Percentiles rank a stretch among this genome's conserved stretches.
Evolutionary conservation across 768 basidiomycete genomes (phyloP).

Genomic region (Auriscalpium vulgare): DNA sequence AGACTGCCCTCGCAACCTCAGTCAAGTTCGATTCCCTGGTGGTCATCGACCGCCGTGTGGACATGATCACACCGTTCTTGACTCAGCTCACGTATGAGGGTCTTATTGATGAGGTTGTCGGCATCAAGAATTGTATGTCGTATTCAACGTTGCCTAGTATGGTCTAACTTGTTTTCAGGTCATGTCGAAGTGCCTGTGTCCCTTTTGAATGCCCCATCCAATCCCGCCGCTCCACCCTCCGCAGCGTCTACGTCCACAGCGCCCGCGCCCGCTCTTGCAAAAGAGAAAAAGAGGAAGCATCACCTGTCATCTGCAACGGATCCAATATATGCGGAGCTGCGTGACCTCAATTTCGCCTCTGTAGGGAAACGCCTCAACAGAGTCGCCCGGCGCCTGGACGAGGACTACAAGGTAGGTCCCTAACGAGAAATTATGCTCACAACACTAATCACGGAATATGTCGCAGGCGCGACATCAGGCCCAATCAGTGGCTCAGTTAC

Average conservation of each 20-base stretch:
- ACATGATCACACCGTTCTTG: constrained; percentile 92
- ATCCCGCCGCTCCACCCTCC: constrained; percentile 23
- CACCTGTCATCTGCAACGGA: constrained; percentile 73
- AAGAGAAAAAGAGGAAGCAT: constrained; percentile 87
- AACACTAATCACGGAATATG: constrained; percentile 1
- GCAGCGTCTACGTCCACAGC: constrained; percentile 33
- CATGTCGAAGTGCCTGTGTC: constrained; percentile 76
- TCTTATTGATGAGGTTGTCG: constrained; percentile 85
- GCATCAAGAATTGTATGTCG: constrained; percentile 77
- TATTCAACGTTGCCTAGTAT: background rate
- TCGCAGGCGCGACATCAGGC: constrained; percentile 75
- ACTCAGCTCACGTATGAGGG: constrained; percentile 98
- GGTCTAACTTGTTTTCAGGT: constrained; percentile 32
- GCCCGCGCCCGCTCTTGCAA: constrained; percentile 45
- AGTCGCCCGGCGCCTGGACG: constrained; percentile 78
- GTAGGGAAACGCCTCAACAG: constrained; percentile 77
- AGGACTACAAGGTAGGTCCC: constrained; percentile 74
- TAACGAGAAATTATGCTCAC: background rate
- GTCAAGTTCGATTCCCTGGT: constrained; percentile 79
- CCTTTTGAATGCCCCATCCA: constrained; percentile 49
- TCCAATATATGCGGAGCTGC: constrained; percentile 70
- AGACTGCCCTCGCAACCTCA: constrained; percentile 37
- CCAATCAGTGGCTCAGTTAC: constrained; percentile 84
- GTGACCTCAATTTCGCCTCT: constrained; percentile 88
- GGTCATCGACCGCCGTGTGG: constrained; percentile 81